A percentile compares a stretch with the other conserved stretches of the same genome.
phyloP scores from a whole-genome alignment of 176 grass and related monocot species.

The Oryza rufipogon region DNA sequence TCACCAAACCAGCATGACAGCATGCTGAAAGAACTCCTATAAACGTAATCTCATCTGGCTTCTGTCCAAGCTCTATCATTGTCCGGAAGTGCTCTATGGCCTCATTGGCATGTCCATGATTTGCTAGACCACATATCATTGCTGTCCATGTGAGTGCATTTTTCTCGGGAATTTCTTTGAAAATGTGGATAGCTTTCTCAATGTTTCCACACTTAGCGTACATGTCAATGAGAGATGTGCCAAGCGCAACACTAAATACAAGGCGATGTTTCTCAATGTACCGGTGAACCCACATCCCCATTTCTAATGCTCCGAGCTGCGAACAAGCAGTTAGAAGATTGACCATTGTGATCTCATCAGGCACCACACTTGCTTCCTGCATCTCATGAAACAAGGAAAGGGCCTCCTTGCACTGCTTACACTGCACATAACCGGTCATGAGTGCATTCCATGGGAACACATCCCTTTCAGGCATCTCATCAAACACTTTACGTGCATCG shows the following conservation, averaged over 20 bases:
- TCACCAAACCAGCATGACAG: conserved; percentile 75
- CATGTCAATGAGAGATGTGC: conserved; percentile 84
- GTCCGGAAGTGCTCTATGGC: conserved; percentile 60
- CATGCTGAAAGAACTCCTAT: conserved; percentile 75
- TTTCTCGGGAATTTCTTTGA: conserved; percentile 63
- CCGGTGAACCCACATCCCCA: conserved; percentile 72
- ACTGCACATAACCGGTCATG: conserved; percentile 75
- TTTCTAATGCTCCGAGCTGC: conserved; percentile 66
- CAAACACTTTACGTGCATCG: conserved; percentile 53
- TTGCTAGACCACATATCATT: conserved; percentile 70
- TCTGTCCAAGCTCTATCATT: conserved; percentile 65
- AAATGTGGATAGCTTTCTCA: conserved; percentile 51
- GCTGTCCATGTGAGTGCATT: conserved; percentile 75
- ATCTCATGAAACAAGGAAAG: conserved; percentile 73
- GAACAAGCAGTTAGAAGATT: conserved; percentile 72
- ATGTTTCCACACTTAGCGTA: conserved; percentile 86
- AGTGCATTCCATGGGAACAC: conserved; percentile 80
- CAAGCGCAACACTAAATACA: conserved; percentile 51
- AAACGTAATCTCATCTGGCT: conserved; percentile 74
- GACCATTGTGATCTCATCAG: conserved; percentile 69
- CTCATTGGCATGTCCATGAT: conserved; percentile 61
- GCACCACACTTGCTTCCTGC: conserved; percentile 62
- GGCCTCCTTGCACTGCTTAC: conserved; percentile 59
- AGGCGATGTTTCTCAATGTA: conserved; percentile 56
- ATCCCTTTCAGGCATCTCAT: conserved; percentile 81